phyloP scores from a whole-genome alignment of 495 filamentous ascomycete genomes.

The Penicillium angulare region DNA sequence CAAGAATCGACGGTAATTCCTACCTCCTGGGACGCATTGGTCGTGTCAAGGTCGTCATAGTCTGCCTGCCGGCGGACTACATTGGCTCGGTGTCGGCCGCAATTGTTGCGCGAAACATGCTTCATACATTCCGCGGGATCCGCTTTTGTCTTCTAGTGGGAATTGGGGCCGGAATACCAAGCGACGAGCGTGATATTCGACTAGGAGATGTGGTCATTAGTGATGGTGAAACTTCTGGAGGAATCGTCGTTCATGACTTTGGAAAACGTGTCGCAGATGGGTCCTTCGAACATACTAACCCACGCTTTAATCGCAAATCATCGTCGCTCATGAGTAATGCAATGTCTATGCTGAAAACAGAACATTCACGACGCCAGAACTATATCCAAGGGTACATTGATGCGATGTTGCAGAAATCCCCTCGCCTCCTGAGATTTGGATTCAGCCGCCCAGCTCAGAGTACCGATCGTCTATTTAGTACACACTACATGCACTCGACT shows the following conservation, averaged over 20 bases:
- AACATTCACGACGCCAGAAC: neutral
- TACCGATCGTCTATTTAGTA: neutral
- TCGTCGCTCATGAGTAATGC: neutral
- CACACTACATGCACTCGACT: neutral
- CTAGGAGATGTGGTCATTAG: neutral
- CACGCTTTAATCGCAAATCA: too few species aligned
- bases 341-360: neutral
- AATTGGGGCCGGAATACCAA: neutral
- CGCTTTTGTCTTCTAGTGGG: neutral
- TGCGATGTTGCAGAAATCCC: neutral
- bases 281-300: neutral
- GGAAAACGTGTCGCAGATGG: neutral
- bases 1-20: neutral
- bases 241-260: neutral
- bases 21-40: neutral
- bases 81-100: neutral
- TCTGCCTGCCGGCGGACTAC: neutral
- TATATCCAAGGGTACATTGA: neutral
- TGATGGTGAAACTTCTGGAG: neutral
- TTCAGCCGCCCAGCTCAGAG: neutral
- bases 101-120: neutral
- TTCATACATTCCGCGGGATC: neutral
- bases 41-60: neutral
- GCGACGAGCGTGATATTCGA: neutral
- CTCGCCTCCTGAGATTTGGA: neutral